Base-by-base conservation (phyloP, 2,329 filamentous ascomycete genomes). In the Emergomyces pasteurianus region DNA sequence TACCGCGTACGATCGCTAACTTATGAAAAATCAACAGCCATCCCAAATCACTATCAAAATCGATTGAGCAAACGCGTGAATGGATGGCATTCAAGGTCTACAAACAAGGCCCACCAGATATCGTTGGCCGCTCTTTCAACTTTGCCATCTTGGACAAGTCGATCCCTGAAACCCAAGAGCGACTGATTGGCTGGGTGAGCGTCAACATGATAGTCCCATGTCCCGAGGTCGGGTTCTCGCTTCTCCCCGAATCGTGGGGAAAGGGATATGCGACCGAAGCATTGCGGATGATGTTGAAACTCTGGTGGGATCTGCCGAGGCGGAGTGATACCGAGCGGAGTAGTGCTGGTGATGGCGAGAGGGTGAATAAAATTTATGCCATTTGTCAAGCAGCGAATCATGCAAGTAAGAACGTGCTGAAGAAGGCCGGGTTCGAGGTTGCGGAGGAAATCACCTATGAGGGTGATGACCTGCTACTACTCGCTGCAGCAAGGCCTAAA, bases 221-320 rank as follows among this genome's bases (percentile, higher is more conserved):
- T 54, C 64, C 67, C 1, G 67, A 70, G 26, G 67, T 70, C 18
- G 68, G 69, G 18, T 70, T 69, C 26, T 66, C 66, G 5, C 38
- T 70, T 12, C 64, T 65, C 47, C 69, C 67, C 0, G 64, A 65
- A 40, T 50, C 47, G 12, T 71, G 69, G 69, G 65, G 66, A 0
- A 69, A 67, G 23, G 69, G 68, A n/a, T 67, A 64, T 26, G 68
- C 68, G 9, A 71, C 68, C 1, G 69, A 71, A 31, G 65, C 68
- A 12, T 54, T 71, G 47, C 53, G 58, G 2, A 49, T 66, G 58
- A 34, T 70, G 56, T 43, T 69, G 28, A 64, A 65, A 46, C 59
- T 64, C 58, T 71, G 69, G 69, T 71, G 69, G 67, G 54, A 59
- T 4, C 47, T 70, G 12, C 63, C 63, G 31, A 54, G 50, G 50